These are phyloP conservation scores for Chaetomium fimeti DNA, from an alignment of 495 filamentous ascomycete genomes.

Conservation along the genomic window DNA sequence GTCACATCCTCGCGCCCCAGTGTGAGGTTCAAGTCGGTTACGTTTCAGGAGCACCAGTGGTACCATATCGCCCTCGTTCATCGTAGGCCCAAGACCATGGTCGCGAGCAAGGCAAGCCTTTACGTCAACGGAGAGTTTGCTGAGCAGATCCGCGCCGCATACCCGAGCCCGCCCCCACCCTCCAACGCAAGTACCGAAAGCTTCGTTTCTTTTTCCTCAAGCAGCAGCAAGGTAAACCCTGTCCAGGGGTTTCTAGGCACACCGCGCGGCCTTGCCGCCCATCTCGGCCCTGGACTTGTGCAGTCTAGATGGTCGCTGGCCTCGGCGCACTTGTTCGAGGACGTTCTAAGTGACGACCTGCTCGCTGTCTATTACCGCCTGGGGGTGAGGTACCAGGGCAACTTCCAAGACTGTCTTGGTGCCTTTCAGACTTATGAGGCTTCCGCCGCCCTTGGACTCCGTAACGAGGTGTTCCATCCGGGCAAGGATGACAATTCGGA, in stretches of 20 bases:
- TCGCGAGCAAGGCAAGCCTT: slow-evolving; percentile 77
- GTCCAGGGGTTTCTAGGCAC: slow-evolving; percentile 94
- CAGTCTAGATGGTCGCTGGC: slow-evolving; percentile 83
- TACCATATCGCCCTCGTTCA: slow-evolving; percentile 91
- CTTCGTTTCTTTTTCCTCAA: slow-evolving; percentile 58
- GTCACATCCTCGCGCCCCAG: slow-evolving; percentile 82
- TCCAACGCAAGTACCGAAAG: slow-evolving; percentile 59
- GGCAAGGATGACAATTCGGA: slow-evolving; percentile 91
- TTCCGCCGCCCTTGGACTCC: slow-evolving; percentile 85
- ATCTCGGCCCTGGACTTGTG: slow-evolving; percentile 72
- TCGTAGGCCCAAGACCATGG: slow-evolving; percentile 68
- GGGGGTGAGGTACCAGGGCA: slow-evolving; percentile 86
- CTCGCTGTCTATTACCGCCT: slow-evolving; percentile 87
- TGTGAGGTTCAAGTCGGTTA: slow-evolving; percentile 82
- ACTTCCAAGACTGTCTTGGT: slow-evolving; percentile 93
- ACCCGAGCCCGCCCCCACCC: slow-evolving; percentile 68
- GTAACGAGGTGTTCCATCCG: slow-evolving; percentile 87
- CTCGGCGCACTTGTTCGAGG: slow-evolving; percentile 82
- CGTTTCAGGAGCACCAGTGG: slow-evolving; percentile 74
- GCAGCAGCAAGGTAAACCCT: slow-evolving; percentile 56
- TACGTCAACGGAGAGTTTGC: slow-evolving; percentile 92
- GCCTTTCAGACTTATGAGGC: slow-evolving; percentile 96
- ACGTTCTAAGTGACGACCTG: slow-evolving; percentile 86
- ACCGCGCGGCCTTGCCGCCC: slow-evolving; percentile 82
- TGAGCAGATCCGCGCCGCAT: slow-evolving; percentile 85